Evolutionary conservation across 139 green algal species (phyloP).

Genomic region (Chloropicon primus): DNA sequence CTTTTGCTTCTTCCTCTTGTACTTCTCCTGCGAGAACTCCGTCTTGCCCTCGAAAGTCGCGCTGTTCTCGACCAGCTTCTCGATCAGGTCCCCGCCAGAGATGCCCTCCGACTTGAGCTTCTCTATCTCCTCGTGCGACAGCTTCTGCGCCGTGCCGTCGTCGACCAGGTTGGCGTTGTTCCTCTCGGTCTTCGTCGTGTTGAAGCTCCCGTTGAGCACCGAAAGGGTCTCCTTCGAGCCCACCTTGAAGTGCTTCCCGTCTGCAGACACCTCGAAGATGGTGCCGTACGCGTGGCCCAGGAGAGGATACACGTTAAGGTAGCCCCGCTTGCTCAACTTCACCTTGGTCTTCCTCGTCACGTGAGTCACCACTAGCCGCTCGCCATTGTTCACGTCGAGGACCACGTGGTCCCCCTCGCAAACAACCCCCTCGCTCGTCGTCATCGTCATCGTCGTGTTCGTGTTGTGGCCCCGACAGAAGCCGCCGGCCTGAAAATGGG

Average conservation of each 20-base stretch:
- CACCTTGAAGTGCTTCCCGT: conserved; percentile 14
- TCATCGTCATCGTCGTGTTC: background rate
- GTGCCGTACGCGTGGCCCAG: conserved; percentile 44
- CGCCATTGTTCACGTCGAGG: conserved; percentile 48
- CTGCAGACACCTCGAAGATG: conserved; percentile 25
- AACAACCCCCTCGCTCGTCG: conserved; percentile 7
- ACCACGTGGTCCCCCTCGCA: conserved; percentile 44
- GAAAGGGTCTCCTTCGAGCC: background rate
- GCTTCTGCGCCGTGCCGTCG: conserved; percentile 37
- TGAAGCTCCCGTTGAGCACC: conserved; percentile 1
- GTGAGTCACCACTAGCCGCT: conserved; percentile 26
- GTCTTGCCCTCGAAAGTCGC: conserved; percentile 66
- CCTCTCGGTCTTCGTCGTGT: background rate
- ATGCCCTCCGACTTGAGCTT: conserved; percentile 24
- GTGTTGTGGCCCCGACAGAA: no score
- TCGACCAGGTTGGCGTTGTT: conserved; percentile 24
- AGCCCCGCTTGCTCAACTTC: conserved; percentile 26
- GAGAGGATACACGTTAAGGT: conserved; percentile 17
- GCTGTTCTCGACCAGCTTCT: conserved; percentile 46
- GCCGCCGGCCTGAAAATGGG: no score
- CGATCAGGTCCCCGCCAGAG: conserved; percentile 53
- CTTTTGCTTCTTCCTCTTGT: conserved; percentile 38
- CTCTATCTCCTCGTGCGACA: conserved; percentile 37
- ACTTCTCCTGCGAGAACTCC: conserved; percentile 64
- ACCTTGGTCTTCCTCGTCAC: conserved; percentile 30